Conservation (phyloP, 192 early-diverging fungal genomes). For the Coemansia aciculifera region DNA sequence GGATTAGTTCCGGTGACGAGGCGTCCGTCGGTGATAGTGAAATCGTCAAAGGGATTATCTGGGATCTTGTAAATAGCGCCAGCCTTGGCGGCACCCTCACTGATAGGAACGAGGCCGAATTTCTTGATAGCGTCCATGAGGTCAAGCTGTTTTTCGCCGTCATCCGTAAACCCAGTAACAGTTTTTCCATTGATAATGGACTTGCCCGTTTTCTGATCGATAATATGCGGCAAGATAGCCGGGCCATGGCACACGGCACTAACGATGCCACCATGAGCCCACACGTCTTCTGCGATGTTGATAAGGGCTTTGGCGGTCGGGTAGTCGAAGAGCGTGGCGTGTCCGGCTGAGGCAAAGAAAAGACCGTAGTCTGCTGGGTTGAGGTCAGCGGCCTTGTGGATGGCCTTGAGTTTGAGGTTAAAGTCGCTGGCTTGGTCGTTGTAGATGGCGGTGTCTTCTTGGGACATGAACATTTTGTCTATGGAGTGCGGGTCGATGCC, state of each 20-base stretch:
- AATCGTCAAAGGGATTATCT: slow-evolving; percentile 56
- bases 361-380: slow-evolving; percentile 55
- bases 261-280: slow-evolving; percentile 57
- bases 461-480: slow-evolving; percentile 38
- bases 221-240: slow-evolving; percentile 65
- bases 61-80: slow-evolving; percentile 62
- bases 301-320: slow-evolving; percentile 52
- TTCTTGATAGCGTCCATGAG: slow-evolving; percentile 45
- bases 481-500: slow-evolving; percentile 59
- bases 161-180: slow-evolving; percentile 73
- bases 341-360: slow-evolving; percentile 60
- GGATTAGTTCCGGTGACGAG: slow-evolving; percentile 75
- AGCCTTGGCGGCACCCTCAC: slow-evolving; percentile 42
- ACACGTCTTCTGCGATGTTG: slow-evolving; percentile 56
- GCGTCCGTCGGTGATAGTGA: slow-evolving; percentile 58
- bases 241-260: slow-evolving; percentile 64
- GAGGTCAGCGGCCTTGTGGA: slow-evolving; percentile 54
- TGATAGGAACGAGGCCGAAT: slow-evolving; percentile 43
- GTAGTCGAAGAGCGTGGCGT: slow-evolving; percentile 58
- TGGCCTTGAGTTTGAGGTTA: slow-evolving; percentile 36
- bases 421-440: slow-evolving; percentile 49
- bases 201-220: slow-evolving; percentile 58
- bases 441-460: slow-evolving; percentile 38
- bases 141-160: slow-evolving; percentile 61
- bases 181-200: slow-evolving; percentile 62